Conservation (phyloP, 2,329 filamentous ascomycete species). For the Cercospora zeina region DNA sequence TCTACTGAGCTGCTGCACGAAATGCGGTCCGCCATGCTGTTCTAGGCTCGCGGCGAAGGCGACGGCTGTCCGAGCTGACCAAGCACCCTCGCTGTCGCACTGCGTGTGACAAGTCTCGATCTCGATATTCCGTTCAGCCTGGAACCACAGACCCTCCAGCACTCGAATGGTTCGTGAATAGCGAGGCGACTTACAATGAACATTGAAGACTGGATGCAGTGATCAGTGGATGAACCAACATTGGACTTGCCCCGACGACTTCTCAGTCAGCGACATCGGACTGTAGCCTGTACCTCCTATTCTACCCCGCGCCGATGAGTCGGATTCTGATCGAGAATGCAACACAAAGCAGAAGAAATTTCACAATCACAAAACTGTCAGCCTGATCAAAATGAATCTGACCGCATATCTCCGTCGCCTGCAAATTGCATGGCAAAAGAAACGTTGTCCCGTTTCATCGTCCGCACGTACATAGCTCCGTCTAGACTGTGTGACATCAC, state of each 20-base stretch:
- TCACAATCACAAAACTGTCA: neutral
- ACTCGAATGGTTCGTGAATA: neutral
- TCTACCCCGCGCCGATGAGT: neutral
- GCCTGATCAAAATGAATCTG: neutral
- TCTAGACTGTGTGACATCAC: neutral
- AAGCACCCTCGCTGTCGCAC: neutral
- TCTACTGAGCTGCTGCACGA: neutral
- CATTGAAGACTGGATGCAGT: too few relatives aligned
- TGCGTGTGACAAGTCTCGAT: neutral
- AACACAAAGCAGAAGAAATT: neutral
- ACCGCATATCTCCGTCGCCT: neutral
- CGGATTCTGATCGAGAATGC: neutral
- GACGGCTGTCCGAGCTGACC: neutral
- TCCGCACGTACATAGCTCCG: neutral
- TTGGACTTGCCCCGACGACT: neutral
- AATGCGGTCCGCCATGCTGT: neutral
- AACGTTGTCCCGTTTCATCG: neutral
- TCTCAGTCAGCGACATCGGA: neutral
- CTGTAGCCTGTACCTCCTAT: too few relatives aligned
- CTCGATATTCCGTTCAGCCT: neutral
- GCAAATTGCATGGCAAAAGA: neutral
- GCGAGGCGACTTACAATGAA: neutral
- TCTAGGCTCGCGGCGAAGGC: neutral
- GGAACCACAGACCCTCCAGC: neutral
- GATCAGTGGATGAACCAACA: neutral